These are phyloP conservation scores for Populus alba DNA, from an alignment of 345 rosid species.

Conservation along the genomic window DNA sequence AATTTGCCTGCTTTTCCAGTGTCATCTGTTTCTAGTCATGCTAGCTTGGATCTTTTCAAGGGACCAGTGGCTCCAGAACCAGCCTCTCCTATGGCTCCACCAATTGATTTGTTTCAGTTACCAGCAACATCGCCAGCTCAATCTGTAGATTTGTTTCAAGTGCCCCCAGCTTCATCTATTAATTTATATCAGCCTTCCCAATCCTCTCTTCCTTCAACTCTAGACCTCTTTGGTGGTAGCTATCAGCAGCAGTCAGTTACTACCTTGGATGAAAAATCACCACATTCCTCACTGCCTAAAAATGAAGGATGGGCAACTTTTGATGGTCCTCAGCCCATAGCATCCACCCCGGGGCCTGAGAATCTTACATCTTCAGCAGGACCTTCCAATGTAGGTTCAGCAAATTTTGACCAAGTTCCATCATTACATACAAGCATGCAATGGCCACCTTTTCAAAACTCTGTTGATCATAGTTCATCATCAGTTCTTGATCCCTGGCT, in stretches of 20 bases:
- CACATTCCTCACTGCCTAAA: conserved; percentile 40
- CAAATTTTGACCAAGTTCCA: conserved; percentile 41
- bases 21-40: conserved; percentile 38
- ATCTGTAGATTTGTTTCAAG: conserved; percentile 39
- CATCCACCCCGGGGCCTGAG: conserved; percentile 30
- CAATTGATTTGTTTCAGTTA: conserved; percentile 65
- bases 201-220: conserved; percentile 34
- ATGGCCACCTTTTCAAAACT: conserved; percentile 52
- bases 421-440: conserved; percentile 39
- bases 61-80: conserved; percentile 32
- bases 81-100: conserved; percentile 39
- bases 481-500: conserved; percentile 49
- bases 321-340: conserved; percentile 51
- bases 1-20: conserved; percentile 33
- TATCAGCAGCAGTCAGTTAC: conserved; percentile 43
- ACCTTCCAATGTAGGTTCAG: conserved; percentile 24
- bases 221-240: conserved; percentile 51
- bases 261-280: conserved; percentile 19
- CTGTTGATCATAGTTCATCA: conserved; percentile 35
- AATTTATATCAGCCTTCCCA: conserved; percentile 45
- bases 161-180: conserved; percentile 27
- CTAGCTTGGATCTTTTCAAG: conserved; percentile 43
- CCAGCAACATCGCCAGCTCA: conserved; percentile 44
- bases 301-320: conserved; percentile 95
- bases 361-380: conserved; percentile 26